Evolutionary conservation across 129 eudicot genomes (phyloP).

Genomic region (Glebionis coronaria): DNA sequence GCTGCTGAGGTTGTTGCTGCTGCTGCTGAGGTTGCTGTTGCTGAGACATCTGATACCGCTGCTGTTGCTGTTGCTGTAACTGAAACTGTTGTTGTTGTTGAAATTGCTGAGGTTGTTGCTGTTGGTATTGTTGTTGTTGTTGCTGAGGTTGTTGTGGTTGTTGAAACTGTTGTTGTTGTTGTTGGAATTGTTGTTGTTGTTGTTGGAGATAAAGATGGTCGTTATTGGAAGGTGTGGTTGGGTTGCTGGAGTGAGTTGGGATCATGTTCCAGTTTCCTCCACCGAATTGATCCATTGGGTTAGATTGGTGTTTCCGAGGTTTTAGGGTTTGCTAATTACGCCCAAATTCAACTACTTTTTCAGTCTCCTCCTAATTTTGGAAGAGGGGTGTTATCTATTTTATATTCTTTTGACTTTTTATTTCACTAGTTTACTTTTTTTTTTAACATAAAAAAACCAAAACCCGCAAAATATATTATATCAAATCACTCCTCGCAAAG

Average conservation of each 20-base stretch:
- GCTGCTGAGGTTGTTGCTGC: constrained; percentile 43
- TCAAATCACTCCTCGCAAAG: no score
- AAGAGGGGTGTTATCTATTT: no score
- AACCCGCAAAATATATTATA: no score
- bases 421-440: no score
- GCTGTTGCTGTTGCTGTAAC: constrained; percentile 28
- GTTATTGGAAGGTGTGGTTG: constrained; percentile 56
- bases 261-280: constrained; percentile 89
- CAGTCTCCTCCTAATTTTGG: no score
- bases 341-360: no score
- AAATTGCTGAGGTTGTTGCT: no score
- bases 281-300: constrained; percentile 72
- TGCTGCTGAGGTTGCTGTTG: constrained; percentile 43
- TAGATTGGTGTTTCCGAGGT: no score
- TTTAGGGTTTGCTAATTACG: no score
- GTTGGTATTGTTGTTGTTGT: constrained; percentile 35
- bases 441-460: no score
- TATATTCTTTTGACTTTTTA: no score
- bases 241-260: constrained; percentile 79
- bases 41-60: constrained; percentile 41
- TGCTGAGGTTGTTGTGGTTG: constrained; percentile 37
- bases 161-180: no score
- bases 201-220: constrained; percentile 60
- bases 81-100: constrained; percentile 41
- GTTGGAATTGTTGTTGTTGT: constrained; percentile 43